These are phyloP conservation scores for Sphagnum tenellum DNA, from an alignment of 225 moss, liverwort and hornwort genomes.

Conservation along the genomic window DNA sequence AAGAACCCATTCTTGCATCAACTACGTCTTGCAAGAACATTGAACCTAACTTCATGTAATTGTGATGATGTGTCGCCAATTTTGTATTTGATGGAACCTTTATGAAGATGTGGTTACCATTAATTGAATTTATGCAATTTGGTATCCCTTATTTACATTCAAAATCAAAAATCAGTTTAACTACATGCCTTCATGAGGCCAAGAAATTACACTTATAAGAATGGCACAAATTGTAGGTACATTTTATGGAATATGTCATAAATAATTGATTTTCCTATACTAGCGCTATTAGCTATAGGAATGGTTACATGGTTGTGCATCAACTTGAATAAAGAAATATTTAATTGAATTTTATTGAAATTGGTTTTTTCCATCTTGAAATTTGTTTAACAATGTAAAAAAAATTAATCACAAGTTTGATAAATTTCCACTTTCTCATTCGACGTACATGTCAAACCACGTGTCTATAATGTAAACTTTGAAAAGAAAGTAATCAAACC, in stretches of 20 bases:
- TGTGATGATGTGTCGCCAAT: not conserved
- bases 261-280: not conserved
- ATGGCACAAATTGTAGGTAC: not conserved
- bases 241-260: not conserved
- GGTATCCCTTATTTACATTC: not conserved
- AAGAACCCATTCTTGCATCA: too few relatives aligned
- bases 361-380: not conserved
- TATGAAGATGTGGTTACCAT: not conserved
- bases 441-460: not conserved
- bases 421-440: not conserved
- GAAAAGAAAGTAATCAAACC: too few relatives aligned
- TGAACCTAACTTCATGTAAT: not conserved
- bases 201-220: not conserved
- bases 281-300: not conserved
- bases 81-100: not conserved
- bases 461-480: too few relatives aligned
- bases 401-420: not conserved
- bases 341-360: not conserved
- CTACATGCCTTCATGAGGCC: not conserved
- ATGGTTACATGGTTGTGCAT: not conserved
- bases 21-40: not conserved
- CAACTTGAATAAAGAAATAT: not conserved
- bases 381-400: not conserved
- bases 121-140: conserved; percentile 1
- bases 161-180: not conserved